Conservation (phyloP, 805 yeast genomes). For the Barnettozyma wickerhamii region DNA sequence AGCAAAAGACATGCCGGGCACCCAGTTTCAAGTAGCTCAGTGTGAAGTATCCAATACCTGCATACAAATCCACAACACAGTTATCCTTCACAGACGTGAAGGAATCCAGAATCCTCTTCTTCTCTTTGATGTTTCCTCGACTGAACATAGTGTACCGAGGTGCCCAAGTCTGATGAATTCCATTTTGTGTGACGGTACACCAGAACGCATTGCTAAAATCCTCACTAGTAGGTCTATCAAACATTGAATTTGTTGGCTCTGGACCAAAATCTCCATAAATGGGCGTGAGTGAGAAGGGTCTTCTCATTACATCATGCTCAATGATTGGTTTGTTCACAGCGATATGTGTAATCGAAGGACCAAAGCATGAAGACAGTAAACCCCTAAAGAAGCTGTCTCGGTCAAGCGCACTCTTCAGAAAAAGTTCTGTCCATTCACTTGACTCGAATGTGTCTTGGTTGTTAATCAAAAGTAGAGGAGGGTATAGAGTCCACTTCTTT, state of each 20-base stretch:
- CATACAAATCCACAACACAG: conserved; percentile 64
- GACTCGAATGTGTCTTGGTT: conserved; percentile 43
- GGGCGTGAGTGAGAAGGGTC: conserved; percentile 59
- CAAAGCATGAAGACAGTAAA: conserved; percentile 20
- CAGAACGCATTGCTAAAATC: conserved; percentile 60
- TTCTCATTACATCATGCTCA: conserved; percentile 50
- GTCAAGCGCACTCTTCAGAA: conserved; percentile 8
- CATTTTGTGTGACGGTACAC: conserved; percentile 70
- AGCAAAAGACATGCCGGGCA: conserved; percentile 56
- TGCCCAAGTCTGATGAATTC: conserved; percentile 77
- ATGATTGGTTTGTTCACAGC: conserved; percentile 70
- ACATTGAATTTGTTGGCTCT: conserved; percentile 20
- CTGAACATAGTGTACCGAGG: conserved; percentile 85
- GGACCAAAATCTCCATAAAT: conserved; percentile 67
- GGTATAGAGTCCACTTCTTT: conserved; percentile 56
- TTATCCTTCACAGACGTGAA: conserved; percentile 34
- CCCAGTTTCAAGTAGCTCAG: conserved; percentile 55
- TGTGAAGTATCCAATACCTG: conserved; percentile 85
- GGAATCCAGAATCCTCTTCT: conserved; percentile 52
- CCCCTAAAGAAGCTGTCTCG: conserved; percentile 15
- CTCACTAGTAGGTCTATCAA: conserved; percentile 32
- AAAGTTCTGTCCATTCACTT: conserved; percentile 30
- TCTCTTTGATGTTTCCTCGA: conserved; percentile 81
- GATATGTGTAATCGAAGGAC: conserved; percentile 45
- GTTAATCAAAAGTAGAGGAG: conserved; percentile 61